These are phyloP conservation scores for Cercis canadensis DNA, from an alignment of 306 rosid species.

Conservation along the genomic window DNA sequence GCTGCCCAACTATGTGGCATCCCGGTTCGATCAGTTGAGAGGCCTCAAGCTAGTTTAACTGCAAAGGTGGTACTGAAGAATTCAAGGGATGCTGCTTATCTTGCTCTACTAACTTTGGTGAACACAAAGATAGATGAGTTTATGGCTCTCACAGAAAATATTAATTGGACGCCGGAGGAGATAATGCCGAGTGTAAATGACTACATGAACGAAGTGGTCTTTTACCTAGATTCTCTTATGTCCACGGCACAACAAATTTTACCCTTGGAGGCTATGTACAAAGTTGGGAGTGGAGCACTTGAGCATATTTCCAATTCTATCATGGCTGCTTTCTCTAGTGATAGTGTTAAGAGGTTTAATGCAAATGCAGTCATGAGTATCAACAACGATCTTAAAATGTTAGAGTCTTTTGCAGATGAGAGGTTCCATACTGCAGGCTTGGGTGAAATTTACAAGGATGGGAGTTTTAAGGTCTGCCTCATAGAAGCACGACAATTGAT, in stretches of 20 bases:
- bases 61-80: slow-evolving; percentile 80
- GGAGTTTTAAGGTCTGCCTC: slow-evolving; percentile 64
- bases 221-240: slow-evolving; percentile 83
- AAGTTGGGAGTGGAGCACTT: slow-evolving; percentile 82
- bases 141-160: slow-evolving; percentile 68
- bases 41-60: slow-evolving; percentile 66
- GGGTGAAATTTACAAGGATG: slow-evolving; percentile 63
- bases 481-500: slow-evolving; percentile 79
- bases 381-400: slow-evolving; percentile 58
- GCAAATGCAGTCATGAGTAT: slow-evolving; percentile 64
- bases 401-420: slow-evolving; percentile 83
- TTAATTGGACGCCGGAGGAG: slow-evolving; percentile 84
- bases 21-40: slow-evolving; percentile 60
- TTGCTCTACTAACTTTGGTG: slow-evolving; percentile 62
- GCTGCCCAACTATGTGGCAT: slow-evolving; percentile 73
- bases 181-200: slow-evolving; percentile 63
- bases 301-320: slow-evolving; percentile 77
- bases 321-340: slow-evolving; percentile 72
- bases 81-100: slow-evolving; percentile 82
- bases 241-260: slow-evolving; percentile 89
- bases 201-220: slow-evolving; percentile 71
- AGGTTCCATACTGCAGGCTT: slow-evolving; percentile 72
- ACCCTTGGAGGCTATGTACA: slow-evolving; percentile 81
- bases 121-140: slow-evolving; percentile 73
- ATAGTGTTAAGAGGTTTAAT: slow-evolving; percentile 81